Conservation (phyloP, 2,329 filamentous ascomycete species). For the Pseudogymnoascus sp. region DNA sequence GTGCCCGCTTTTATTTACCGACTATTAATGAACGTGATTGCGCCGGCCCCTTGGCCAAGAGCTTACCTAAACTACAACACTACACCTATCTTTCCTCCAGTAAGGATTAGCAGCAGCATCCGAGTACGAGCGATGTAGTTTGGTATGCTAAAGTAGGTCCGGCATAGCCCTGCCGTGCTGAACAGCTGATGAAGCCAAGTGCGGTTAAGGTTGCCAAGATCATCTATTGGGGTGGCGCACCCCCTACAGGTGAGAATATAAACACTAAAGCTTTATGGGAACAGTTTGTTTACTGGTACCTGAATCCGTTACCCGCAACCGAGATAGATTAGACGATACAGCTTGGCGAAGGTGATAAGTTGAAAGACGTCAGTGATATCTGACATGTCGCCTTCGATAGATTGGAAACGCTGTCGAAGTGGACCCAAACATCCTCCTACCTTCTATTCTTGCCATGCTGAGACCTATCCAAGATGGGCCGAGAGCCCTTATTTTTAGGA, state of each 20-base stretch:
- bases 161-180: neutral
- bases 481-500: neutral
- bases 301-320: neutral
- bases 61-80: too few relatives aligned
- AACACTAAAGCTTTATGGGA: neutral
- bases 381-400: neutral
- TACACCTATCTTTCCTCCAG: too few relatives aligned
- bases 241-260: neutral
- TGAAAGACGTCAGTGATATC: neutral
- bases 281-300: neutral
- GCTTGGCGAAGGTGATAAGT: neutral
- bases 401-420: neutral
- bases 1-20: neutral
- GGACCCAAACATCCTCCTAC: neutral
- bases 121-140: neutral
- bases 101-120: neutral
- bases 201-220: neutral
- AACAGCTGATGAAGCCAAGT: neutral
- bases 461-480: neutral
- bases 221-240: too few relatives aligned
- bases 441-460: neutral
- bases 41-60: too few relatives aligned
- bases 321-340: neutral
- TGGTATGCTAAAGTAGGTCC: neutral
- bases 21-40: too few relatives aligned